Evolutionary conservation across 2,329 filamentous ascomycete species (phyloP).

Genomic region (Arthroderma sp.): DNA sequence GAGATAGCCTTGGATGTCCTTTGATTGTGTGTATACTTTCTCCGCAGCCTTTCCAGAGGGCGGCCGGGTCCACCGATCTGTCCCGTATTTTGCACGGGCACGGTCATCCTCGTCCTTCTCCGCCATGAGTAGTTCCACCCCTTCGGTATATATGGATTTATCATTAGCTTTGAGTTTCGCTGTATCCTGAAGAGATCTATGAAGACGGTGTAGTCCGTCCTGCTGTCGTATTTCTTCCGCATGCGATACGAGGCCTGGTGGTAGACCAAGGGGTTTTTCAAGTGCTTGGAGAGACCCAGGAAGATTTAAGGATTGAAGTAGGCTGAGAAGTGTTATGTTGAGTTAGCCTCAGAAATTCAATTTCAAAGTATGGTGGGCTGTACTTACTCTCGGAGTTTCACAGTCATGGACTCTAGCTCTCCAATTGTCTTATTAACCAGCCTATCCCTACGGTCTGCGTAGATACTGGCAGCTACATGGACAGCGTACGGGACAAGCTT

Average conservation of each 20-base stretch:
- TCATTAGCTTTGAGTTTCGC: constrained; percentile 78
- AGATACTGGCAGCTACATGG: constrained; percentile 88
- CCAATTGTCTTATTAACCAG: constrained; percentile 77
- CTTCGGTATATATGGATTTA: constrained; percentile 66
- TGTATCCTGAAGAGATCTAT: constrained; percentile 73
- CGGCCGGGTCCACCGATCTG: constrained; percentile 66
- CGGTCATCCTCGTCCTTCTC: constrained; percentile 76
- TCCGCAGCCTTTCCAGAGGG: constrained; percentile 55
- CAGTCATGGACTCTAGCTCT: constrained; percentile 68
- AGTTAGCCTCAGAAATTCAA: background rate
- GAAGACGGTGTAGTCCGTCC: constrained; percentile 65
- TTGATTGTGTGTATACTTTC: constrained; percentile 61
- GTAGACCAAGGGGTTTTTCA: constrained; percentile 84
- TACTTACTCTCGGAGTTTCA: constrained; percentile 56
- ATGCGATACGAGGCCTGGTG: constrained; percentile 71
- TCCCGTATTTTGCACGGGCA: constrained; percentile 66
- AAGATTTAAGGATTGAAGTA: constrained; percentile 70
- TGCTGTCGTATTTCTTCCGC: constrained; percentile 89
- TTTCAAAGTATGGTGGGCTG: background rate
- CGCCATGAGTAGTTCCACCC: constrained; percentile 59
- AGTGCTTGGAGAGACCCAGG: constrained; percentile 87
- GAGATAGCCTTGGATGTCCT: constrained; percentile 79
- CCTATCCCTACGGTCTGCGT: constrained; percentile 81
- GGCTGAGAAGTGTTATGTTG: constrained; percentile 15
- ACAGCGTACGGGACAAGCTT: constrained; percentile 93